Conservation (phyloP, 2,329 filamentous ascomycete genomes). For the Scolecobasidium constrictum region DNA sequence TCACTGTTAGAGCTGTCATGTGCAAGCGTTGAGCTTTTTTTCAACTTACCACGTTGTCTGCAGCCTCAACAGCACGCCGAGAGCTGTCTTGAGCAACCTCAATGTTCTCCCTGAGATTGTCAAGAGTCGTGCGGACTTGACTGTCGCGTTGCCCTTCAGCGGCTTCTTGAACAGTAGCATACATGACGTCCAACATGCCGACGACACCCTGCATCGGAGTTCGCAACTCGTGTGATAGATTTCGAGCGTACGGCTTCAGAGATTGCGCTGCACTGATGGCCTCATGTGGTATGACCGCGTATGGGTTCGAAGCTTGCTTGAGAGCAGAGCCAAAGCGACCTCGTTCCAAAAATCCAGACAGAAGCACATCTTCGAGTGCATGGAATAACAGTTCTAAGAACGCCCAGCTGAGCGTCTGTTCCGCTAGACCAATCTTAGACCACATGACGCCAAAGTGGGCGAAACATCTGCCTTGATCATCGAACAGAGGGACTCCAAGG, state of each 20-base stretch:
- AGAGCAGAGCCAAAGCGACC: conserved; percentile 27
- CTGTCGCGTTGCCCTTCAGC: conserved; percentile 37
- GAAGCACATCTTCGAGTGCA: conserved; percentile 55
- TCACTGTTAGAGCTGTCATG: too few species aligned
- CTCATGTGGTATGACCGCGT: conserved; percentile 42
- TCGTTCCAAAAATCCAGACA: conserved; percentile 45
- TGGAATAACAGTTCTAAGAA: conserved; percentile 59
- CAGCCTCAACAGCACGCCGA: conserved; percentile 59
- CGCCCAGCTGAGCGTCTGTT: conserved; percentile 49
- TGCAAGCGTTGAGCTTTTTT: too few species aligned
- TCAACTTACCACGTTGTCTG: conserved; percentile 52
- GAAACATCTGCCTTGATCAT: conserved; percentile 51
- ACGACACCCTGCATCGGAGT: conserved; percentile 69
- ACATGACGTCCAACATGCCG: conserved; percentile 68
- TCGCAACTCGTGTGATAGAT: conserved; percentile 58
- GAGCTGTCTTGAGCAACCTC: conserved; percentile 65
- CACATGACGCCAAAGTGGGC: conserved; percentile 65
- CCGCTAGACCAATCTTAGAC: conserved; percentile 49
- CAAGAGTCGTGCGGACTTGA: conserved; percentile 1
- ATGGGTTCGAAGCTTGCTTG: conserved; percentile 15
- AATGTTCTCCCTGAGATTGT: conserved; percentile 55
- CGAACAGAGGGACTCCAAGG: conserved; percentile 53
- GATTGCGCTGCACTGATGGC: conserved; percentile 50
- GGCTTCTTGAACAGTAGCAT: conserved; percentile 58
- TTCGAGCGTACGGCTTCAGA: conserved; percentile 61